A percentile compares a stretch with the other conserved stretches of the same genome.
phyloP scores from a whole-genome alignment of 176 grass and related monocot species.

The Poa pratensis region DNA sequence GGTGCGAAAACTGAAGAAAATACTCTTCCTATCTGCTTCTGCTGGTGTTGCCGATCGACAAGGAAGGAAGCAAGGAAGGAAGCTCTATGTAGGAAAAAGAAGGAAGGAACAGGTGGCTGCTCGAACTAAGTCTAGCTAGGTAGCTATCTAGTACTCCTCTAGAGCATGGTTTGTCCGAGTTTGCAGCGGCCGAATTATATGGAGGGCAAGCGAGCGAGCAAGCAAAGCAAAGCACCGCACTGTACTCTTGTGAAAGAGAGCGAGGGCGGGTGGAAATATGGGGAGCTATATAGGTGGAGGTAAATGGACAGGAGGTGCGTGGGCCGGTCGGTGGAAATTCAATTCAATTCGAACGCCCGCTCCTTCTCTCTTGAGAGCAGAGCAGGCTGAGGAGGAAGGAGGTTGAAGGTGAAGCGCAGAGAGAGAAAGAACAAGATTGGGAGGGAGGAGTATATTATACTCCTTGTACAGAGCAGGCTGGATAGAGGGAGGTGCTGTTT shows the following conservation, averaged over 20 bases:
- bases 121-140: slow-evolving; percentile 7
- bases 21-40: slow-evolving; percentile 15
- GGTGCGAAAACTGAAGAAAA: neutral
- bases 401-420: neutral
- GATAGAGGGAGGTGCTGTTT: neutral
- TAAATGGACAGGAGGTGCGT: slow-evolving; percentile 47
- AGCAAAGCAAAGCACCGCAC: neutral
- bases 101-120: slow-evolving; percentile 18
- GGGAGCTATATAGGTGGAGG: slow-evolving; percentile 65
- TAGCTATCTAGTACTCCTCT: slow-evolving; percentile 24
- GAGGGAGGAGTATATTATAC: slow-evolving; percentile 45
- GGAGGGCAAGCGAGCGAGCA: neutral
- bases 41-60: slow-evolving; percentile 40
- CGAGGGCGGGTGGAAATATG: slow-evolving; percentile 30
- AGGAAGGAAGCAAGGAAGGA: neutral
- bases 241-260: slow-evolving; percentile 38
- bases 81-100: slow-evolving; percentile 25
- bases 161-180: slow-evolving; percentile 38
- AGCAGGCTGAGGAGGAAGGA: neutral
- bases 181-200: slow-evolving; percentile 43
- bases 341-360: slow-evolving; percentile 41
- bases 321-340: slow-evolving; percentile 41
- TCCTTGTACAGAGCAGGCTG: neutral
- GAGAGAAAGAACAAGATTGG: slow-evolving; percentile 45
- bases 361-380: neutral